Conservation (phyloP, 2,329 filamentous ascomycete species). For the Talaromyces islandicus region DNA sequence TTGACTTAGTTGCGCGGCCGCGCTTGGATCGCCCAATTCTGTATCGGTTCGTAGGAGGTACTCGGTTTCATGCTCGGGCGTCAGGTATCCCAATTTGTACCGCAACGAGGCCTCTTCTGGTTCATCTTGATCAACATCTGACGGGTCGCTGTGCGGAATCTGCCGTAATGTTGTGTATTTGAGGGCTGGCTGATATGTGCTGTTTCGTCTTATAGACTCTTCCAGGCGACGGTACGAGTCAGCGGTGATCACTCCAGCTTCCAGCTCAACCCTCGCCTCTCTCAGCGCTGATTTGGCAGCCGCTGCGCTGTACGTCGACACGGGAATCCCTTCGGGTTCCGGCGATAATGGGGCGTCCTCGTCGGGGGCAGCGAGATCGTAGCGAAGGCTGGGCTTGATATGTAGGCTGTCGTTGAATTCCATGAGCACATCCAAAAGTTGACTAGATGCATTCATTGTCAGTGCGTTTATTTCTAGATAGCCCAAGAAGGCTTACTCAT, state of each 20-base stretch:
- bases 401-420: conserved; percentile 83
- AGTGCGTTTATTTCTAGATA: background rate
- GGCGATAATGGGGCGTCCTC: conserved; percentile 39
- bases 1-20: conserved; percentile 47
- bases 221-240: conserved; percentile 35
- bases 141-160: conserved; percentile 19
- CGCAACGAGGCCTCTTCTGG: conserved; percentile 13
- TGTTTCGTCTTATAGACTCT: conserved; percentile 31
- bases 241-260: conserved; percentile 28
- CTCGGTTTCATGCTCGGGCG: conserved; percentile 38
- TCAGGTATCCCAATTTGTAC: conserved; percentile 38
- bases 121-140: conserved; percentile 13
- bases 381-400: conserved; percentile 67
- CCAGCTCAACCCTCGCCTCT: conserved; percentile 33
- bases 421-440: conserved; percentile 78
- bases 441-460: conserved; percentile 53
- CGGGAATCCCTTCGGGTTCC: conserved; percentile 33
- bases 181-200: conserved; percentile 31
- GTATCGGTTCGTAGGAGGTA: conserved; percentile 39
- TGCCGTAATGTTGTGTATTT: conserved; percentile 27
- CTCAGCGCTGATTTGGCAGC: conserved; percentile 30
- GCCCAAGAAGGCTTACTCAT: conserved; percentile 63
- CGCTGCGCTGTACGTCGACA: conserved; percentile 25
- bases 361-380: conserved; percentile 55
- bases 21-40: conserved; percentile 34